A percentile compares a stretch with the other conserved stretches of the same genome.
Evolutionary conservation across 2,329 filamentous ascomycete genomes (phyloP).

Genomic region (Alternaria sp.): DNA sequence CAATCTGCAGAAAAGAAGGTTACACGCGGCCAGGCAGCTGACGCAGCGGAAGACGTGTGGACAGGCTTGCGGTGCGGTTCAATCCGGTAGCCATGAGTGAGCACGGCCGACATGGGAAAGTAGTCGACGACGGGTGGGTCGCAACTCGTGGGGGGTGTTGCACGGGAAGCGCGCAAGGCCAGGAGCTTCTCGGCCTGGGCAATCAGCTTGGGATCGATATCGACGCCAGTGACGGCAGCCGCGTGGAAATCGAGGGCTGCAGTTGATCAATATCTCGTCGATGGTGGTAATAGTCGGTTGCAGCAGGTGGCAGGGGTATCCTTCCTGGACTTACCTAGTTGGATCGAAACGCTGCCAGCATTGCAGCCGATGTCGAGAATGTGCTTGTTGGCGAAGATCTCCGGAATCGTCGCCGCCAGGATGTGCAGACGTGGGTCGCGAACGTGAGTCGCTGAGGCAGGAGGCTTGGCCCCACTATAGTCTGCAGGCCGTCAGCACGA

Average conservation of each 20-base stretch:
- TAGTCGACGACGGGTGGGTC: conserved; percentile 35
- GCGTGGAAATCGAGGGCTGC: conserved; percentile 48
- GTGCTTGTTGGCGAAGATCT: conserved; percentile 42
- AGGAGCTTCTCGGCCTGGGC: conserved; percentile 45
- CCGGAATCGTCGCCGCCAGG: conserved; percentile 41
- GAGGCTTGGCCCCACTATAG: conserved; percentile 47
- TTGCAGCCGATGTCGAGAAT: conserved; percentile 52
- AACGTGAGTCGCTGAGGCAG: conserved; percentile 46
- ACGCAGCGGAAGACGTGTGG: conserved; percentile 16
- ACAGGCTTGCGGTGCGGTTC: conserved; percentile 26
- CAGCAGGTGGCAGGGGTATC: conserved; percentile 28
- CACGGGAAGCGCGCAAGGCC: conserved; percentile 46
- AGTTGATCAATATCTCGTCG: conserved; percentile 36
- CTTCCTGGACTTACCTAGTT: conserved; percentile 44
- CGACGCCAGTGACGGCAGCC: conserved; percentile 47
- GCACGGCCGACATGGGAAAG: conserved; percentile 46
- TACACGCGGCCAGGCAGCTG: conserved; percentile 34
- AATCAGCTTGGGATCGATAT: conserved; percentile 48
- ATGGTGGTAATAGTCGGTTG: conserved; percentile 39
- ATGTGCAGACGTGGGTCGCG: conserved; percentile 46
- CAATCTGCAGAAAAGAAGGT: conserved; percentile 44
- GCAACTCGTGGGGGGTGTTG: conserved; percentile 27
- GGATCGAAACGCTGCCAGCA: conserved; percentile 45
- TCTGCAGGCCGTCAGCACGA: conserved; percentile 33
- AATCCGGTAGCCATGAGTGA: conserved; percentile 41